A percentile compares a stretch with the other conserved stretches of the same genome.
Conservation (phyloP, 2,329 filamentous ascomycete genomes). For the Cylindrodendrum hubeiense region DNA sequence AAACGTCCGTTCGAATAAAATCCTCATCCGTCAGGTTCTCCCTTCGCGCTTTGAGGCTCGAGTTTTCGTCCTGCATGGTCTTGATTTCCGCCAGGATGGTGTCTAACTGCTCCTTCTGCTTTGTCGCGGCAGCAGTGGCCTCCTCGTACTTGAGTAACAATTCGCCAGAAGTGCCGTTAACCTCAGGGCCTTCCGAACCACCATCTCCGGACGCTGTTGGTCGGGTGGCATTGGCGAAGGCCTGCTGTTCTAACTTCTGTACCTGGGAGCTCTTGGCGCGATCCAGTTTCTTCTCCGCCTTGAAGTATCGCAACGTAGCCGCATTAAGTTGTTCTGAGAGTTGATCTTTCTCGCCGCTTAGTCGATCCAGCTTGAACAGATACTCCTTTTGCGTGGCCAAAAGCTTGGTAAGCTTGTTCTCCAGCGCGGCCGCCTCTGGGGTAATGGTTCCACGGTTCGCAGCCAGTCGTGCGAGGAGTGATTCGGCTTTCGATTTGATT, state of each 20-base stretch:
- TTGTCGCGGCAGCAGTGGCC: constrained; percentile 79
- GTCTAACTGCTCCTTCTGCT: constrained; percentile 91
- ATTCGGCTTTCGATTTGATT: constrained; percentile 80
- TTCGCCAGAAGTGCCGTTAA: constrained; percentile 71
- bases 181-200: constrained; percentile 65
- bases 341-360: constrained; percentile 84
- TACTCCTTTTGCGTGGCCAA: constrained; percentile 87
- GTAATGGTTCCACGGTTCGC: constrained; percentile 66
- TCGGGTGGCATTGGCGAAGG: constrained; percentile 76
- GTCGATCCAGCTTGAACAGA: constrained; percentile 79
- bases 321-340: constrained; percentile 88
- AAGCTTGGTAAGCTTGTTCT: constrained; percentile 79
- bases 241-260: constrained; percentile 91
- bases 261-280: constrained; percentile 89
- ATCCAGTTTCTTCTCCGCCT: constrained; percentile 95
- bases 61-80: constrained; percentile 81
- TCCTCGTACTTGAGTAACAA: constrained; percentile 83
- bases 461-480: constrained; percentile 72
- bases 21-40: constrained; percentile 90
- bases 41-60: constrained; percentile 75
- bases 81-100: constrained; percentile 83
- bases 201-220: constrained; percentile 53
- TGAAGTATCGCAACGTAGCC: constrained; percentile 91
- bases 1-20: constrained; percentile 91
- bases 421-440: constrained; percentile 79